Base-by-base conservation (phyloP, 208 protist species). In the Leishmania major region DNA sequence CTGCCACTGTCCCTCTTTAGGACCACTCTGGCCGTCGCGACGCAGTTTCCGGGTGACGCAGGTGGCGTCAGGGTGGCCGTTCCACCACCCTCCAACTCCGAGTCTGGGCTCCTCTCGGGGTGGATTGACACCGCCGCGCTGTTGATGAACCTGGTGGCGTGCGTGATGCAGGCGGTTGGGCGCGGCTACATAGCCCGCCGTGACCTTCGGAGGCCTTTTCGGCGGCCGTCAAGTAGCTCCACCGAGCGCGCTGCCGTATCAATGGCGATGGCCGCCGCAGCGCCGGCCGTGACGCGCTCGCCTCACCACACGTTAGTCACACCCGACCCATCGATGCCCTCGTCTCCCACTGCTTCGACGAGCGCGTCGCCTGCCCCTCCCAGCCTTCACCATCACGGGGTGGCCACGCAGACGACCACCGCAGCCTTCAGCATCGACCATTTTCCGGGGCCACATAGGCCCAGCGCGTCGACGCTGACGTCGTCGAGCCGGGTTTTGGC, bases 131-230 rank as follows among this genome's bases (percentile, higher is more conserved):
- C 75, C 35, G 82, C 77, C 19, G 74, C 73, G 2, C 83, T 74
- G 83, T 53, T 87, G 28, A 5, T 45, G 10, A 43, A n/a, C 37
- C 66, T 82, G 22, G 76, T 73, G n/a, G 81, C 79, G 25, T 64
- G 51, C 13, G 82, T 84, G 7, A 28, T 87, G 17, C 89, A 92
- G 77, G 47, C 79, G 3, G 75, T 86, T 11, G 87, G 89, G 53
- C 86, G 89, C 25, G 89, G 83, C 53, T 92, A 88, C 83, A 15
- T 80, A 0, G 82, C 71, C 17, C 79, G 84, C 1, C 84, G 82
- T 40, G 17, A 37, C 31, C 59, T 85, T 5, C 78, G 69, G 19
- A 72, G 19, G 66, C 15, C 1, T 37, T 72, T n/a, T 47, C 40
- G 13, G 37, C 37, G 19, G 13, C 35, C 15, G 17, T 15, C 66